Conservation (phyloP, 2,329 filamentous ascomycete genomes). For the Knoxdaviesia proteae region DNA sequence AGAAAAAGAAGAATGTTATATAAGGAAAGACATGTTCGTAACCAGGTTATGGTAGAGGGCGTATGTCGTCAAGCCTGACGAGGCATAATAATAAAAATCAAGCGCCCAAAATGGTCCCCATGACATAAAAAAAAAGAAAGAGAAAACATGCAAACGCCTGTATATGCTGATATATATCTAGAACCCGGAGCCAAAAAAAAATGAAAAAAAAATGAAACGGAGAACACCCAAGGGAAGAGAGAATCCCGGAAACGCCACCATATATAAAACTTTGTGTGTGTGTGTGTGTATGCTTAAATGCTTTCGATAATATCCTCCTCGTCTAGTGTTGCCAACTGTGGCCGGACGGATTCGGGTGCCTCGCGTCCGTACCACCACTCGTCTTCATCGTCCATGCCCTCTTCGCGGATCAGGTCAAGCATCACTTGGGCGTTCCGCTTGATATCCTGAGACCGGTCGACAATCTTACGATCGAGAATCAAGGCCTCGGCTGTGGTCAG, state of each 20-base stretch:
- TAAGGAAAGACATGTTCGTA: too few relatives aligned
- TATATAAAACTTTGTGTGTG: neutral
- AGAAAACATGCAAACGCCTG: neutral
- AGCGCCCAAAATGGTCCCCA: too few relatives aligned
- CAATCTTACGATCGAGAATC: conserved; percentile 37
- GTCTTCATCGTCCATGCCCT: conserved; percentile 36
- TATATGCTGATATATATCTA: conserved; percentile 1
- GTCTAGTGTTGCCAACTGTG: conserved; percentile 27
- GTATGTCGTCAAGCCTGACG: too few relatives aligned
- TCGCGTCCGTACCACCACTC: conserved; percentile 39
- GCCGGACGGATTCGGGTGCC: conserved; percentile 31
- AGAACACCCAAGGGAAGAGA: conserved; percentile 1
- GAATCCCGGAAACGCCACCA: neutral
- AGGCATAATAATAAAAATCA: too few relatives aligned
- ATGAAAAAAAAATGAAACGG: neutral
- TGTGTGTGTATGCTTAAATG: neutral
- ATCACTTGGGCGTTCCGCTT: conserved; percentile 42
- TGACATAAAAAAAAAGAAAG: neutral
- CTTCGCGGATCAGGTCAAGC: conserved; percentile 42
- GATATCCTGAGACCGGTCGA: conserved; percentile 36
- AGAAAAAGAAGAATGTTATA: too few relatives aligned
- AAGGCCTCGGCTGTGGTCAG: conserved; percentile 39
- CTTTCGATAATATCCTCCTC: conserved; percentile 14
- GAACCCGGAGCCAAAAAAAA: neutral
- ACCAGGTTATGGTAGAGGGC: too few relatives aligned